These are phyloP conservation scores for Penicillium paxilli DNA, from an alignment of 495 filamentous ascomycete species.

Conservation along the genomic window DNA sequence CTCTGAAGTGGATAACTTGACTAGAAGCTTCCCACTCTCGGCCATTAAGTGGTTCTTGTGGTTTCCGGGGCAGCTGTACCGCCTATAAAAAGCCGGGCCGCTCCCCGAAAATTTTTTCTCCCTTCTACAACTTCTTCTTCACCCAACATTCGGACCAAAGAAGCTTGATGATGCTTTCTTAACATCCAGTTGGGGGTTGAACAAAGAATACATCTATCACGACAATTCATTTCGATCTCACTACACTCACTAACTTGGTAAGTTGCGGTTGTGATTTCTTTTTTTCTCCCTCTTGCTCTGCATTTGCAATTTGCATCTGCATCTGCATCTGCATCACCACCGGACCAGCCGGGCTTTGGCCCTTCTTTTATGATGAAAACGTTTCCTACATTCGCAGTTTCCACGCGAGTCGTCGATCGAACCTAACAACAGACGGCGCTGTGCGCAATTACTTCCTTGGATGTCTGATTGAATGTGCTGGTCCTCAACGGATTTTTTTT, in stretches of 20 bases:
- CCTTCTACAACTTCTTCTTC: constrained; percentile 22
- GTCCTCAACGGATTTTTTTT: constrained; percentile 15
- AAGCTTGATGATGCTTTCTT: constrained; percentile 15
- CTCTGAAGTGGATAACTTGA: constrained; percentile 17
- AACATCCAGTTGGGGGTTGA: background rate
- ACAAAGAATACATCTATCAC: background rate
- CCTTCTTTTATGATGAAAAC: constrained; percentile 51
- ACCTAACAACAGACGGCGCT: constrained; percentile 46
- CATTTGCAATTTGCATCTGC: constrained; percentile 6
- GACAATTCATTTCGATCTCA: constrained; percentile 1
- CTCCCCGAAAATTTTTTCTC: constrained; percentile 30
- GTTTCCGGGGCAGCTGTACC: constrained; percentile 39
- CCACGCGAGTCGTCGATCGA: constrained; percentile 53
- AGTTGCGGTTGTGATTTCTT: constrained; percentile 14
- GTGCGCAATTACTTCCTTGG: constrained; percentile 53
- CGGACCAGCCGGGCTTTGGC: constrained; percentile 18
- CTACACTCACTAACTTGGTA: constrained; percentile 23
- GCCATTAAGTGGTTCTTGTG: constrained; percentile 6
- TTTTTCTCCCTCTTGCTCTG: background rate
- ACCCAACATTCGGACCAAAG: background rate
- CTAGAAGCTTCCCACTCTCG: constrained; percentile 31
- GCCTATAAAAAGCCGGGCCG: constrained; percentile 36
- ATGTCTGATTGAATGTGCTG: constrained; percentile 49
- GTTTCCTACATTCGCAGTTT: constrained; percentile 56
- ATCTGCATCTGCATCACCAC: constrained; percentile 9